Evolutionary conservation across 148 eudicot species (phyloP), one percentile per base, ranked within the genome.

Genomic region (Suaeda aralocaspica): DNA sequence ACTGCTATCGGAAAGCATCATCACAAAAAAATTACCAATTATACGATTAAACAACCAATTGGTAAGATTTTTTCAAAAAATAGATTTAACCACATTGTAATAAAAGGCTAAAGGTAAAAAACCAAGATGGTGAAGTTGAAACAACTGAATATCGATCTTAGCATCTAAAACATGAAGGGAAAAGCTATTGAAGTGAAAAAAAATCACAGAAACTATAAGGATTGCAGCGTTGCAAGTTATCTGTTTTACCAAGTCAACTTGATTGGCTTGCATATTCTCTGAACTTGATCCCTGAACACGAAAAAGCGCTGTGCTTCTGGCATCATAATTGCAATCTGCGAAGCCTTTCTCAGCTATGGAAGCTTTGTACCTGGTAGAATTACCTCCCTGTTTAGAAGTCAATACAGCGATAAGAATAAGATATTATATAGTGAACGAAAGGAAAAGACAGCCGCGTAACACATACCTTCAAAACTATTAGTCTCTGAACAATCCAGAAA

Each of bases 261-360:
- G 84, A 44, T 81, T 59, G 64, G 87, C 87, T 74, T 84, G 87
- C 83, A 74, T 76, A 73, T 84, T 78, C 21, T 69, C 74, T n/a
- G 65, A 60, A 60, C 68, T 44, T 30, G 76, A 73, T 67, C 84
- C 84, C 66, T 84, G 87, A 74, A 84, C 76, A 51, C 83, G 84
- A 55, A 84, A 81, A 71, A 84, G 81, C 46, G 81, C 82, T 4
- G 50, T 63, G 31, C 67, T 42, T 41, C 50, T 24, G 21, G 50
- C 50, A 63, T 63, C 44, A 63, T 41, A 21, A 41, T 19, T 14
- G 12, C 13, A 24, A 31, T 63, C 67, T 22, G 46, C 67, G 2
- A 41, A 13, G 67, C 50, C 50, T 41, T 63, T 63, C 18, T 63
- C 67, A 13, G 50, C 49, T 1, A 39, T 41, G 30, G 9, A 42